Evolutionary conservation across 2,329 filamentous ascomycete genomes (phyloP).

Genomic region (Pseudodiploospora longispora): DNA sequence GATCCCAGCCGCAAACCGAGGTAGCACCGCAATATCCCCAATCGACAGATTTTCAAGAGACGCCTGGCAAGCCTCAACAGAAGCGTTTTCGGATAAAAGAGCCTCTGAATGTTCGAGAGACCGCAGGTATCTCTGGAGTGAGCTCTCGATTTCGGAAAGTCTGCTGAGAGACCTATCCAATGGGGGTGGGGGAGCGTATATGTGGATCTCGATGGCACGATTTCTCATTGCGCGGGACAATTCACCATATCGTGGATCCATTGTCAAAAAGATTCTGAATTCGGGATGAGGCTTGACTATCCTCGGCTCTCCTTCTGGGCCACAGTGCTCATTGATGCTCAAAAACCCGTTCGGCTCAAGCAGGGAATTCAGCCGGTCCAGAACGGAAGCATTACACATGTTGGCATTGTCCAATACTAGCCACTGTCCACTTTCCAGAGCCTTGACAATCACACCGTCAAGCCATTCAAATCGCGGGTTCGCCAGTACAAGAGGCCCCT

Average conservation of each 20-base stretch:
- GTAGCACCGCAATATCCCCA: conserved; percentile 33
- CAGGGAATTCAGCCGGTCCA: conserved; percentile 89
- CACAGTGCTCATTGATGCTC: conserved; percentile 89
- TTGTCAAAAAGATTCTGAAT: conserved; percentile 88
- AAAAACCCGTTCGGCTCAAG: conserved; percentile 84
- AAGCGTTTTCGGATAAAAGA: conserved; percentile 13
- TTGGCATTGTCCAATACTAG: conserved; percentile 96
- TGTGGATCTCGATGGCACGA: conserved; percentile 80
- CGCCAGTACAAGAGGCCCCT: conserved; percentile 48
- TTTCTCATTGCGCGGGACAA: conserved; percentile 96
- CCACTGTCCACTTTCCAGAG: conserved; percentile 81
- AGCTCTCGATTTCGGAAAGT: conserved; percentile 41
- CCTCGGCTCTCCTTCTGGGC: conserved; percentile 69
- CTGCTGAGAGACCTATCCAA: conserved; percentile 26
- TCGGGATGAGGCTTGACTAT: conserved; percentile 74
- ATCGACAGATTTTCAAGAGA: conserved; percentile 41
- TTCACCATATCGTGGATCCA: conserved; percentile 87
- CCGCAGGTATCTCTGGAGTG: conserved; percentile 38
- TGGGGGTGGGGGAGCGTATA: conserved; percentile 41
- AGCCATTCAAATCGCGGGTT: conserved; percentile 92
- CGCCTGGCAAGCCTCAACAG: conserved; percentile 22
- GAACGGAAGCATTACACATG: conserved; percentile 86
- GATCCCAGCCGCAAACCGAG: conserved; percentile 21
- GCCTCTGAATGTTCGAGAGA: conserved; percentile 24
- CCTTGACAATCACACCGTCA: conserved; percentile 84